Evolutionary conservation across 2,329 filamentous ascomycete species (phyloP), one percentile per base, ranked within the genome.

Genomic region (Rasamsonia emersonii): DNA sequence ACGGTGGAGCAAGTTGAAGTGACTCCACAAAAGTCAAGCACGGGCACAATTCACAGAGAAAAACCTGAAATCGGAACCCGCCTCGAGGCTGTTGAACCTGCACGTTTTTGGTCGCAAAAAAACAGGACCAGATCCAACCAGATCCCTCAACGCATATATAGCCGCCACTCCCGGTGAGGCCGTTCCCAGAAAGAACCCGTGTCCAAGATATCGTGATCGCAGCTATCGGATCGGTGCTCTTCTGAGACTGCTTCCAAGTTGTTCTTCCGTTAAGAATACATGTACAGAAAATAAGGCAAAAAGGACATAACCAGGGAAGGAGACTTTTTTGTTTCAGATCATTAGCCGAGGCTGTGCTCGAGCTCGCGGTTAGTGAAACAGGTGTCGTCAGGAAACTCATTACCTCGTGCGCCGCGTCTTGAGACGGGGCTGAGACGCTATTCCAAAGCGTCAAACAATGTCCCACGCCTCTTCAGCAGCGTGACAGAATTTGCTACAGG

Each of bases 401-500:
- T 42, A 53, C 47, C 45, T 53, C 49, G 39, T 28, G n/a, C 5
- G 46, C 32, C 41, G 36, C 24, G 30, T 39, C 28, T 9, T 23
- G n/a, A 15, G 26, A 19, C n/a, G 5, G 17, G 9, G 23, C 21
- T 9, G 16, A 23, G 5, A 18, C 23, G 9, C 9, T 18, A 7
- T 20, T 21, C n/a, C 18, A 28, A 30, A 16, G n/a, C 13, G 33
- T 71, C 78, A 98, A 51, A 95, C 75, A 47, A 98, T 83, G 54
- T 85, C 79, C 91, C 91, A 98, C 20, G 82, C 81, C 59, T 98
- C 91, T 64, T 98, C 91, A 25, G 88, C 89, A 24, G 89, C 91
- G 62, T 98, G 91, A 64, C 91, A 96, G 70, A 98, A 96, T 63
- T 96, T 98, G 76, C 89, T 95, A 73, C 91, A 98, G 25, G 91